Base-by-base conservation (phyloP, 2,329 filamentous ascomycete genomes). In the Macroventuria anomochaeta region DNA sequence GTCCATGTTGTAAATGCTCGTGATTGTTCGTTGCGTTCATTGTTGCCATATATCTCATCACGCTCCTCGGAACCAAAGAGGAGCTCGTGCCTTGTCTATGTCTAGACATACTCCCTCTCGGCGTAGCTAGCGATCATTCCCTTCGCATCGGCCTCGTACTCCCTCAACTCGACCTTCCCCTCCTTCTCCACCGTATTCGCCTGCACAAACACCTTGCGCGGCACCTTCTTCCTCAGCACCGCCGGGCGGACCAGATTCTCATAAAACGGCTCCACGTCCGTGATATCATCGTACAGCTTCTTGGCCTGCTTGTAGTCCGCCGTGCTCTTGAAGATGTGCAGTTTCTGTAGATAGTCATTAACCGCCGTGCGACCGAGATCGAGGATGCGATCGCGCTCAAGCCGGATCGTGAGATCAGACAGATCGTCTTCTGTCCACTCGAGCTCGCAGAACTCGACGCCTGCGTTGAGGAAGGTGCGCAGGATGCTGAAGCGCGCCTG, bases 151-250 rank as follows among this genome's bases (percentile, higher is more conserved):
- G 92, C 83, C 63, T 96, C 90, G 75, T 97, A 97, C 77, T 97
- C 91, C 78, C 88, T 90, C 75, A 96, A 76, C 52, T 89, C 90
- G 1, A 75, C 77, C 59, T 77, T 75, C 2, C 67, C 71, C 18
- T 62, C 62, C 37, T 56, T 58, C 57, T 88, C 85, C 51, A 87
- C 83, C 0, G 93, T 97, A 75, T 96, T 97, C 55, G 91, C 91
- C 79, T 97, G 93, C 47, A 97, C 91, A 78, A 96, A 97, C 37
- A 97, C 88, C 80, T 93, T 93, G 55, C 89, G 80, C n/a, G 90
- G 89, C 76, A 90, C 88, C 78, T 91, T 91, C 75, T 90, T 89
- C 65, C 82, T 80, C 34, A 93, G 76, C 20, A 93, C 89, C 55
- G 90, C 83, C 39, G 89, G 85, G 51, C 93, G 83, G 21, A 97